Base-by-base conservation (phyloP, 805 yeast species). In the Wickerhamiella parazyma region DNA sequence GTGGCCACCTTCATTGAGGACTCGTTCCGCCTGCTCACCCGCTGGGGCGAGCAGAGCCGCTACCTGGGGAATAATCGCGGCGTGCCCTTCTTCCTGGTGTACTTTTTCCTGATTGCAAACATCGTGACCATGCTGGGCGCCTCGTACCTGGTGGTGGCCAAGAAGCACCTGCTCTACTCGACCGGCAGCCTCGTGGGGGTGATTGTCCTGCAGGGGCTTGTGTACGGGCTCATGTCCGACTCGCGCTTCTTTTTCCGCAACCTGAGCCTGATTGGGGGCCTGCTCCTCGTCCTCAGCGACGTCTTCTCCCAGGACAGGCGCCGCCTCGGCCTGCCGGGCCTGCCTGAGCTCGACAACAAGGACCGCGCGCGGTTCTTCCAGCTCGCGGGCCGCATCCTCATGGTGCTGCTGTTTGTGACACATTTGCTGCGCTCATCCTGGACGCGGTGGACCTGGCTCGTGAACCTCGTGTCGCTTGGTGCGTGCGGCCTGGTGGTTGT, bases 1-100 rank as follows among this genome's bases (percentile, higher is more conserved):
- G 95, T 89, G 45, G 94, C 94, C 39, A 91, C 97, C 0, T 89
- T 87, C 59, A 74, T 76, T 51, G 97, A 89, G 64, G 97, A 91
- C 58, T 73, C 94, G 3, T 59, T 79, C 42, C 73, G 98, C 61
- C 83, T 89, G 55, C 53, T 77, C 42, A 66, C 85, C 5, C 96
- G 87, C 65, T 89, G 96, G 96, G 62, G 71, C 28, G 94, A 84
- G 55, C 98, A 89, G 63, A 83, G 84, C 19, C 80, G 75, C 60
- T 89, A 81, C 61, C 69, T 91, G 53, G 72, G 82, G 67, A 75
- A 76, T 52, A 81, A 76, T 67, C 76, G 94, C 59, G 83, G 78
- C 53, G 66, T 78, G 48, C 93, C 94, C 61, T 71, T 75, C 52
- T 74, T 80, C 70, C 63, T 89, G 45, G 85, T 86, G 17, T 70